Conservation (phyloP, 2,329 filamentous ascomycete species). For the Colletotrichum sp. region DNA sequence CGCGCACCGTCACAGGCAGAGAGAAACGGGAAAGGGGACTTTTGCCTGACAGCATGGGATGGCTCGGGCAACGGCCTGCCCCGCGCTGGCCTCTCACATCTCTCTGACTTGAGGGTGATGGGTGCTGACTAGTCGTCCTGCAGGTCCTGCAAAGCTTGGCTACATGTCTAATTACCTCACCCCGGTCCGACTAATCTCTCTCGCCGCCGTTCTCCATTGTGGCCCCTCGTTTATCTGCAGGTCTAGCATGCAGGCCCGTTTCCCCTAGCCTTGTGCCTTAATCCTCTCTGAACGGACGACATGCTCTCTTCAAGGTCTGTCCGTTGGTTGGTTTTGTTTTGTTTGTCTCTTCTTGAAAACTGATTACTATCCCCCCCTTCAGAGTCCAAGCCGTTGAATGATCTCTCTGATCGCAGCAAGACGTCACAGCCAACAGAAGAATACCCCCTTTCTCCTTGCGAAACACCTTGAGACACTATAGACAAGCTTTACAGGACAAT, state of each 20-base stretch:
- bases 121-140: constrained; percentile 12
- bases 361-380: not conserved
- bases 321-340: not conserved
- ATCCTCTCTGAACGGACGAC: not conserved
- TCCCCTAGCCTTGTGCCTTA: not conserved
- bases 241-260: not conserved
- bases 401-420: not conserved
- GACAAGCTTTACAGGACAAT: constrained; percentile 2
- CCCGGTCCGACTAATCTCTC: not conserved
- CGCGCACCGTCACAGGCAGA: not conserved
- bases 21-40: not conserved
- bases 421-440: not conserved
- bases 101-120: not conserved
- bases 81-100: not conserved
- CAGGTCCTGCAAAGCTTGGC: constrained; percentile 8
- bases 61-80: not conserved
- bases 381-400: not conserved
- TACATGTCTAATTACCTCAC: not conserved
- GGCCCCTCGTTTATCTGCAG: constrained; percentile 18
- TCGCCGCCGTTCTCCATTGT: not conserved
- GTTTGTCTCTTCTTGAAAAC: not conserved
- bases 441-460: not conserved
- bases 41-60: not conserved
- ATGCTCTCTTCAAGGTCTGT: not conserved
- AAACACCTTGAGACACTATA: constrained; percentile 12